Conservation (phyloP, 2,329 filamentous ascomycete genomes). For the Cyphellophora attinorum region DNA sequence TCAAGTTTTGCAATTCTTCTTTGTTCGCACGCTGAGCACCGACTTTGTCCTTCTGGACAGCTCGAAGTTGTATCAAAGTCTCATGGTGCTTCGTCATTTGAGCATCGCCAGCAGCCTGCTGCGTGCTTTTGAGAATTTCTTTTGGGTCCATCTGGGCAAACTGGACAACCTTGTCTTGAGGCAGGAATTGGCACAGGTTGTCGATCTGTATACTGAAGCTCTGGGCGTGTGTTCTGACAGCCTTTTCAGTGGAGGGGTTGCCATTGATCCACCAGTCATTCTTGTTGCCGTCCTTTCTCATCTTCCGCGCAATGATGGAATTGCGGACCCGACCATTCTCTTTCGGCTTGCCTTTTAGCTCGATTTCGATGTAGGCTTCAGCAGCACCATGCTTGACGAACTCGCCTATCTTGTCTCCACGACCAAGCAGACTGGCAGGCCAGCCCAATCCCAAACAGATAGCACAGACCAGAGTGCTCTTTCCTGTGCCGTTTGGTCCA, state of each 20-base stretch:
- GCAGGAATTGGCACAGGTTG: conserved; percentile 93
- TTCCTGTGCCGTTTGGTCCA: conserved; percentile 95
- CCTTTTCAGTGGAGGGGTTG: conserved; percentile 48
- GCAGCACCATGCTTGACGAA: conserved; percentile 85
- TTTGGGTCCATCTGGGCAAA: conserved; percentile 78
- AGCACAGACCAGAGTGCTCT: conserved; percentile 93
- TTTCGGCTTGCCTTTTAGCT: conserved; percentile 52
- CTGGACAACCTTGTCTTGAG: conserved; percentile 90
- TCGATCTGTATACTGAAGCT: conserved; percentile 86
- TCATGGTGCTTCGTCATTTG: conserved; percentile 74
- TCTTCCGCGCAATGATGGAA: conserved; percentile 63
- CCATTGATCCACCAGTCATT: conserved; percentile 71
- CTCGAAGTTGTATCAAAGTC: conserved; percentile 60
- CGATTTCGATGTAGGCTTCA: conserved; percentile 78
- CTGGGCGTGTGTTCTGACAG: conserved; percentile 57
- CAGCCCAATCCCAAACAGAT: conserved; percentile 90
- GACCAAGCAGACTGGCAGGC: conserved; percentile 67
- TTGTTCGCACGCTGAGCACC: conserved; percentile 48
- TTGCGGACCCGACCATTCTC: conserved; percentile 41
- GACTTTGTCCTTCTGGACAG: conserved; percentile 56
- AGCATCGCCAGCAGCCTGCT: conserved; percentile 74
- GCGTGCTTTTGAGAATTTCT: conserved; percentile 73
- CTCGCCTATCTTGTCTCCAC: conserved; percentile 73
- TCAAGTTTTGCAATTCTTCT: conserved; percentile 56
- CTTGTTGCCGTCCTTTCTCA: conserved; percentile 73